These are phyloP conservation scores for Ustilago loliicola DNA, from an alignment of 1,284 basidiomycete species.

Conservation along the genomic window DNA sequence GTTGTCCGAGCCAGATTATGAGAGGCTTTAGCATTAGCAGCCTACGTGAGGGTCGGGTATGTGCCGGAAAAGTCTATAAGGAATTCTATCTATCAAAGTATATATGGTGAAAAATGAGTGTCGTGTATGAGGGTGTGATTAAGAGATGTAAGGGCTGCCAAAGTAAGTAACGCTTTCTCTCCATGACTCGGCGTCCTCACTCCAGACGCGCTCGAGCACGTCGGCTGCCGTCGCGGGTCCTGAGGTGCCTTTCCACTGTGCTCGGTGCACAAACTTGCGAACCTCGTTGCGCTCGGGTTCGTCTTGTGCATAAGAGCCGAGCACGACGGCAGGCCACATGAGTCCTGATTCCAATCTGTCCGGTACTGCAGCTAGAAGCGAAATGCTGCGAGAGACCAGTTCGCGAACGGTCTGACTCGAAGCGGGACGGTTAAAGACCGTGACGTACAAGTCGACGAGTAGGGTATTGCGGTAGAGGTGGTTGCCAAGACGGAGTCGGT, in stretches of 20 bases:
- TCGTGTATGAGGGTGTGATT: not conserved
- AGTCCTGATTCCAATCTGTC: constrained; percentile 38
- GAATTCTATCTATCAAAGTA: not conserved
- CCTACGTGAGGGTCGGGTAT: not conserved
- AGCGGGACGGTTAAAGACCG: constrained; percentile 39
- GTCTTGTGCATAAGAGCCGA: constrained; percentile 31
- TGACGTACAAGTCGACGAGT: constrained; percentile 44
- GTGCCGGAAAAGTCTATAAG: not conserved
- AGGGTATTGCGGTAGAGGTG: constrained; percentile 49
- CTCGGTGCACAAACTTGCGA: constrained; percentile 18
- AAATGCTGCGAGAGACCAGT: constrained; percentile 35
- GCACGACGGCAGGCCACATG: constrained; percentile 42
- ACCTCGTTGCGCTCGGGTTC: constrained; percentile 25
- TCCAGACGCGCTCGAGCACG: constrained; percentile 46
- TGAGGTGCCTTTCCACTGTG: constrained; percentile 34
- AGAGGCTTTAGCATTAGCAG: not conserved
- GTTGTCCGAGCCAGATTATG: not conserved
- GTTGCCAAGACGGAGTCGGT: constrained; percentile 44
- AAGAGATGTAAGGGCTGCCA: constrained; percentile 43
- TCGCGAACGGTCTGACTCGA: constrained; percentile 32
- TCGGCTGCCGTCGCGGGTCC: constrained; percentile 23
- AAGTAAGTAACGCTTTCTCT: constrained; percentile 47
- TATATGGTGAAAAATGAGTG: not conserved
- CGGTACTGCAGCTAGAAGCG: constrained; percentile 27
- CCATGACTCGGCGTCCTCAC: constrained; percentile 25